Percentiles rank a stretch among this genome's conserved stretches.
Conservation (phyloP, 805 yeast genomes). For the Brettanomyces naardenensis region DNA sequence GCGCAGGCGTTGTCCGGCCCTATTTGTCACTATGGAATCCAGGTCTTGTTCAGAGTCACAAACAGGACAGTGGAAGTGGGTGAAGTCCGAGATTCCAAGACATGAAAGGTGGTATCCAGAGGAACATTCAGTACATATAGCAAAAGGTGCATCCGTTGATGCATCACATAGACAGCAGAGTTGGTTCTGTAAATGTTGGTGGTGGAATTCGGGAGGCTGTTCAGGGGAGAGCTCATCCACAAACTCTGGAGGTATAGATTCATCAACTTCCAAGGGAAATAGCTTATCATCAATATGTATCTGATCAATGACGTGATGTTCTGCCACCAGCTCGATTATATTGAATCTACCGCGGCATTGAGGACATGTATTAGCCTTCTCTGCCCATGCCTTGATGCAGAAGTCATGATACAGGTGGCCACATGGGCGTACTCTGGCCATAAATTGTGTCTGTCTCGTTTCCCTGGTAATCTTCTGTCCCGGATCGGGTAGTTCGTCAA, state of each 20-base stretch:
- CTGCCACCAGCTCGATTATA: slow-evolving; percentile 14
- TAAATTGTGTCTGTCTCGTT: slow-evolving; percentile 18
- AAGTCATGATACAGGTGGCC: slow-evolving; percentile 27
- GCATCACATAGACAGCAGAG: slow-evolving; percentile 27
- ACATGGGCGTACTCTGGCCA: slow-evolving; percentile 26
- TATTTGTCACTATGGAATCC: slow-evolving; percentile 13
- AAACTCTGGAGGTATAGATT: slow-evolving; percentile 7
- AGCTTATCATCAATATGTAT: slow-evolving; percentile 16
- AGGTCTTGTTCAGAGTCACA: slow-evolving; percentile 25
- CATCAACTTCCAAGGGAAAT: slow-evolving; percentile 18
- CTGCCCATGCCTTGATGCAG: slow-evolving; percentile 29
- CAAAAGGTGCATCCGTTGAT: slow-evolving; percentile 15
- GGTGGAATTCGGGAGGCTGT: slow-evolving; percentile 9
- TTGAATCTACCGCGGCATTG: slow-evolving; percentile 24
- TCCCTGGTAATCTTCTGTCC: slow-evolving; percentile 9
- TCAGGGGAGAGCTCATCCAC: slow-evolving; percentile 3
- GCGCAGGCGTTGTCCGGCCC: slow-evolving; percentile 5
- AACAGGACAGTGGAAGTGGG: slow-evolving; percentile 27
- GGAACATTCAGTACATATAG: slow-evolving; percentile 26
- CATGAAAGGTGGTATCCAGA: slow-evolving; percentile 26
- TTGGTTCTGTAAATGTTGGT: slow-evolving; percentile 18
- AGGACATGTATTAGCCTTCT: slow-evolving; percentile 29
- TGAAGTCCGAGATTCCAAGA: slow-evolving; percentile 18
- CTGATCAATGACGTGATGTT: slow-evolving; percentile 10
- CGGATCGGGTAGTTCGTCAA: slow-evolving; percentile 19